Evolutionary conservation across 2,329 filamentous ascomycete species (phyloP), one percentile per base, ranked within the genome.

Genomic region (Scedosporium boydii): DNA sequence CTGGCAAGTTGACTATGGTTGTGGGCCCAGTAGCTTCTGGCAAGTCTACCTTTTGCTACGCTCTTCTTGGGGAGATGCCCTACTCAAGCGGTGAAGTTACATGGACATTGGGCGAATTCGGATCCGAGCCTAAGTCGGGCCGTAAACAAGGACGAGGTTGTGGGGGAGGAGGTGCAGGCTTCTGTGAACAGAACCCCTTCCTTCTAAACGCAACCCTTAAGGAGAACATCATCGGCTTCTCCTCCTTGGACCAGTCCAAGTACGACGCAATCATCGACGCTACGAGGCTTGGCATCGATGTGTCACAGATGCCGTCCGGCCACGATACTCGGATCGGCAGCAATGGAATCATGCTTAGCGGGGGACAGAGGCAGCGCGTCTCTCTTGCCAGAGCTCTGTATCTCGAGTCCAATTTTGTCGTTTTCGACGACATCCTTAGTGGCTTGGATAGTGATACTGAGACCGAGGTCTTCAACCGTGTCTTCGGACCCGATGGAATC

Each of bases 391-490:
- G 80, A 0, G 79, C 80, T 0, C 64, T 82, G 0, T 82, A 79
- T 65, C 71, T 74, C 0, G 67, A 71, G 10, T 68, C 70, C 5
- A 64, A 73, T 0, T 66, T 77, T 12, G 67, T 80, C 34, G 64
- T 82, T 1, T 67, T 82, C 5, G 80, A 82, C 63, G 79, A 82
- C 41, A 67, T 74, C 0, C 71, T 82, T 6, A 77, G 77, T 29
- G 77, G 74, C 0, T 66, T 81, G 0, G 79, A 81, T 63, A 69
- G 74, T 2, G 68, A 76, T 2, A 83, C 80, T 0, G 76, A 78
- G 59, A 67, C 72, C 1, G 67, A 74, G 4, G 69, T 82, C 2
- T 78, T 82, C 63, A 66, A 72, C 1, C 73, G 73, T 1, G 70
- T 82, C 0, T 75, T 82, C 42, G 75, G 77, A 0, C 62, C 69